Base-by-base conservation (phyloP, 345 rosid species). In the Physaria fendleri region DNA sequence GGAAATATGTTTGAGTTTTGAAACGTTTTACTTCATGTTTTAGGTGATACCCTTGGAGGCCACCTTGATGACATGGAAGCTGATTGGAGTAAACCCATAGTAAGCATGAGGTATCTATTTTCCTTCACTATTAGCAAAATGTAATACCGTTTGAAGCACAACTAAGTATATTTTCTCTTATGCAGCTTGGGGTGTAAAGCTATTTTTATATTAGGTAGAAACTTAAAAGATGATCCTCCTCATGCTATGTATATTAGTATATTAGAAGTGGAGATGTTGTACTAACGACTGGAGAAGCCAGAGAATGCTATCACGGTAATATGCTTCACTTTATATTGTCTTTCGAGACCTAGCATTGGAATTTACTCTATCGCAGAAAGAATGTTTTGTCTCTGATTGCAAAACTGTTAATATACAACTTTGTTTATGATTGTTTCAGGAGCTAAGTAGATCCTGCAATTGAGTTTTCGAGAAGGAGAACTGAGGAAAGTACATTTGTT, bases 51-150 rank as follows among this genome's bases (percentile, higher is more conserved):
- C 25, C 85, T 92, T 27, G 98, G 98, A 46, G 99, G 97, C 21
- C 99, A n/a, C n/a, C n/a, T n/a, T n/a, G n/a, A 88, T 77, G 99
- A 88, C 62, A 88, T 88, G 98, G 98, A 92, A 80, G 84, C 71
- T 16, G 97, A 88, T 59, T 93, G 95, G 99, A 88, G 89, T 64
- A 93, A 83, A 61, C 95, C 97, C 24, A 86, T 93, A 43, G 95
- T 86, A 51, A 93, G 99, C 90, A 72, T 93, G 80, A 93, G 99
- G 99, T 88, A 71, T 23, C 17, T 30, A 3, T 54, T 54, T 30
- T 4, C 52, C 44, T 23, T 24, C 12, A 37, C 8, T 10, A 43
- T 17, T 44, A 22, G 23, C 38, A 41, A 59, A 25, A 42, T n/a
- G 3, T 38, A 6, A 25, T 14, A 50, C 5, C 0, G 21, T n/a